phyloP scores from a whole-genome alignment of 2,329 filamentous ascomycete genomes.

The Nigrograna mackinnonii region DNA sequence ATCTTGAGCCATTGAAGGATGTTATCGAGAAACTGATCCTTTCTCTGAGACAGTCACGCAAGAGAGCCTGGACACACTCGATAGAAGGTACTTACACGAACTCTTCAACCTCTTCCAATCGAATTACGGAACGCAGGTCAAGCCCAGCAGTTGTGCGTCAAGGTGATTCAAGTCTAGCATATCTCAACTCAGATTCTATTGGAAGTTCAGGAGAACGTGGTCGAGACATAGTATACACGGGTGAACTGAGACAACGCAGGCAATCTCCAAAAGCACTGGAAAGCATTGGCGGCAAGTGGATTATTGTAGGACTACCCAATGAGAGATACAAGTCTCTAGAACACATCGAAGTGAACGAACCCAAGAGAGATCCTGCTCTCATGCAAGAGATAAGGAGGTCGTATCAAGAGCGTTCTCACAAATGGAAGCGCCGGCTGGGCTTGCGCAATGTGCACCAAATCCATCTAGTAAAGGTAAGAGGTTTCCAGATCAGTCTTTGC shows the following conservation, averaged over 20 bases:
- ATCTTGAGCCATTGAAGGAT: too few relatives aligned
- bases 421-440: background rate
- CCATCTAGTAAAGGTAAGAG: background rate
- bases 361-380: background rate
- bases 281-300: background rate
- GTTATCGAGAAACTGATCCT: too few relatives aligned
- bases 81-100: too few relatives aligned
- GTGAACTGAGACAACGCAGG: background rate
- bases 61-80: too few relatives aligned
- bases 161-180: too few relatives aligned
- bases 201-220: too few relatives aligned
- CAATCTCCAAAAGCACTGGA: background rate
- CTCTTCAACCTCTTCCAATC: too few relatives aligned
- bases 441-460: background rate
- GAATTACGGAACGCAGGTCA: too few relatives aligned
- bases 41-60: too few relatives aligned
- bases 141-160: too few relatives aligned
- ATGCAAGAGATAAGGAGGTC: background rate
- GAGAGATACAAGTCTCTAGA: background rate
- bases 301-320: background rate
- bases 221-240: too few relatives aligned
- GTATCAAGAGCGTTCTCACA: background rate
- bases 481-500: background rate
- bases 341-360: background rate
- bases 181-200: too few relatives aligned